Evolutionary conservation across 148 eudicot genomes (phyloP).

Genomic region (Silene uniflora): DNA sequence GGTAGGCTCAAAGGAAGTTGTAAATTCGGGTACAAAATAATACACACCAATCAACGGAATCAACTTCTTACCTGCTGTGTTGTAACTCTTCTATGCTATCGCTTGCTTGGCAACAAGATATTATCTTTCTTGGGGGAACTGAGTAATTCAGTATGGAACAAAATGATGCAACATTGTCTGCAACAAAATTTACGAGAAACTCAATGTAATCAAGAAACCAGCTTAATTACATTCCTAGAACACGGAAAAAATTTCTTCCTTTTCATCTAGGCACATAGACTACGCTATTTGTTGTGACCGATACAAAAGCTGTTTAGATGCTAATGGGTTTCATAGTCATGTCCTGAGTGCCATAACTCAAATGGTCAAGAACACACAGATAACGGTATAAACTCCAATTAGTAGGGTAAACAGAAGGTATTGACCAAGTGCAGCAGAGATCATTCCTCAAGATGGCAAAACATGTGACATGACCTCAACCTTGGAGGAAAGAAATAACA

Average conservation of each 20-base stretch:
- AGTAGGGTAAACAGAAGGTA: neutral
- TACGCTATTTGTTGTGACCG: neutral
- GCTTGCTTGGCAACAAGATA: constrained; percentile 20
- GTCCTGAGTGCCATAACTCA: neutral
- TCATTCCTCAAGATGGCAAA: neutral
- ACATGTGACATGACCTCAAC: neutral
- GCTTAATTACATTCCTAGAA: neutral
- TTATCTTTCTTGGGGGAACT: constrained; percentile 16
- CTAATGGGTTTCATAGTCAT: neutral
- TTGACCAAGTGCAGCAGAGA: neutral
- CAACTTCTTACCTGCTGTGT: constrained; percentile 23
- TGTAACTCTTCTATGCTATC: constrained; percentile 14
- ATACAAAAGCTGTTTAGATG: neutral
- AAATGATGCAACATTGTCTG: constrained; percentile 26
- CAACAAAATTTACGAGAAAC: constrained; percentile 14
- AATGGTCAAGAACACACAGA: too few relatives aligned
- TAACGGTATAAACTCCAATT: neutral
- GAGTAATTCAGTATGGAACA: constrained; percentile 18
- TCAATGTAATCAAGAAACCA: neutral
- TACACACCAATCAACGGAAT: neutral
- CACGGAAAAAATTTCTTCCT: neutral
- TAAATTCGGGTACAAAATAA: neutral
- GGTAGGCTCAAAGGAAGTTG: neutral
- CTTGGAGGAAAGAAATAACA: neutral
- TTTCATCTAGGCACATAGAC: neutral